Base-by-base conservation (phyloP, 2,329 filamentous ascomycete genomes). In the Lachnellula occidentalis region DNA sequence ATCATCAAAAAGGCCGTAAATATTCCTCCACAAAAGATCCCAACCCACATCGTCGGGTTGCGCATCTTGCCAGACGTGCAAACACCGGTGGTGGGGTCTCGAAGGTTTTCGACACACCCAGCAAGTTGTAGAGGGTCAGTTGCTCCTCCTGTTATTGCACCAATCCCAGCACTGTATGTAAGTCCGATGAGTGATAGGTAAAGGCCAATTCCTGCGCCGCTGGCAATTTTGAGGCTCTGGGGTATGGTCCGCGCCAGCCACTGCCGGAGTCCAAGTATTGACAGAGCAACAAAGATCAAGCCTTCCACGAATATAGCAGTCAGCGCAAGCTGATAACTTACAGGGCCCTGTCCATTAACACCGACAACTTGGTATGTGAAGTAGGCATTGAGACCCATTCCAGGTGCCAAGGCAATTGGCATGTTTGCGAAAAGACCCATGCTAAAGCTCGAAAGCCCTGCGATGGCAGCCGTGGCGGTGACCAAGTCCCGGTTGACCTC, bases 231-330 rank as follows among this genome's bases (percentile, higher is more conserved):
- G 73, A 95, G 92, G 53, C 86, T 90, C 41, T 82, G 80, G 1
- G 90, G 90, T 59, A 95, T 90, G 43, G 87, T 85, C 61, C 89
- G 83, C 17, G 90, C 90, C 24, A 95, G 81, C 90, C 90, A 95
- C 69, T 95, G 90, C 14, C 90, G 86, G 74, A 95, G 79, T 37
- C 90, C 90, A 50, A 92, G 77, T 36, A 95, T 69, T 1, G 90
- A 90, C 41, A 95, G 78, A 1, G 75, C 87, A 49, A 95, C 82
- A 72, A 95, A 95, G 58, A 95, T 85, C 70, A 88, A 88, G 37
- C 90, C 90, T 71, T 95, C 90, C 14, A 94, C 86, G 68, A 95
- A 95, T 61, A 94, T 90, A 51, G 90, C 90, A 4, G 90, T 94
- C 37, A 95, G 74, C 34, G 90, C 90, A 42, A 92, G 78, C 51